Conservation (phyloP, 2,329 filamentous ascomycete species). For the Sporothrix pallida region DNA sequence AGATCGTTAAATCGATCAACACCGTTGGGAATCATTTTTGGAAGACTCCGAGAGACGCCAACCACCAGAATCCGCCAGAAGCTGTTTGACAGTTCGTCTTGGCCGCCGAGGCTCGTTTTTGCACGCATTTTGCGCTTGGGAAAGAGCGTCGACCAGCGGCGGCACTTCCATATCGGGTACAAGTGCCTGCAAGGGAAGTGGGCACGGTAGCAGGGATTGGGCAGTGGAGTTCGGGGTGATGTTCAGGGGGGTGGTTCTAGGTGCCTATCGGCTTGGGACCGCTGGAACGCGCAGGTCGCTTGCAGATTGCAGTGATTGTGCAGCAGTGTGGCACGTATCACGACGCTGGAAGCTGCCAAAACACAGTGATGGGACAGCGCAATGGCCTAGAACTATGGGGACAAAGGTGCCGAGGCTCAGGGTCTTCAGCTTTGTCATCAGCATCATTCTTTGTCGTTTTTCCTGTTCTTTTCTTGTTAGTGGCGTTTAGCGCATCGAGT, state of each 20-base stretch:
- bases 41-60: not conserved
- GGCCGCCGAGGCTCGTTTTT: slow-evolving; percentile 16
- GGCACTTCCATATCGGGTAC: slow-evolving; percentile 28
- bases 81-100: not conserved
- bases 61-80: too few species aligned
- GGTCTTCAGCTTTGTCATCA: not conserved
- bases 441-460: not conserved
- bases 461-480: not conserved
- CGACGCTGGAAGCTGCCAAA: not conserved
- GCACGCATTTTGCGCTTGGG: not conserved
- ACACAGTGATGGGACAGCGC: not conserved
- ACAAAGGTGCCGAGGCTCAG: slow-evolving; percentile 22
- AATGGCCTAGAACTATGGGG: not conserved
- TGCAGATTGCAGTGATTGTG: not conserved
- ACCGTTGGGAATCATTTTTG: not conserved
- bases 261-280: not conserved
- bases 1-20: not conserved
- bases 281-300: not conserved
- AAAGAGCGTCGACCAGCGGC: slow-evolving; percentile 8
- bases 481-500: too few species aligned
- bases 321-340: not conserved
- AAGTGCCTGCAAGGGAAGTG: not conserved
- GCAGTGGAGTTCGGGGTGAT: not conserved
- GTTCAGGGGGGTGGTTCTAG: not conserved
- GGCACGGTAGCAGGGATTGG: not conserved